A percentile compares a stretch with the other conserved stretches of the same genome.
phyloP scores from a whole-genome alignment of 257 asterid species.

The Lycium barbarum region DNA sequence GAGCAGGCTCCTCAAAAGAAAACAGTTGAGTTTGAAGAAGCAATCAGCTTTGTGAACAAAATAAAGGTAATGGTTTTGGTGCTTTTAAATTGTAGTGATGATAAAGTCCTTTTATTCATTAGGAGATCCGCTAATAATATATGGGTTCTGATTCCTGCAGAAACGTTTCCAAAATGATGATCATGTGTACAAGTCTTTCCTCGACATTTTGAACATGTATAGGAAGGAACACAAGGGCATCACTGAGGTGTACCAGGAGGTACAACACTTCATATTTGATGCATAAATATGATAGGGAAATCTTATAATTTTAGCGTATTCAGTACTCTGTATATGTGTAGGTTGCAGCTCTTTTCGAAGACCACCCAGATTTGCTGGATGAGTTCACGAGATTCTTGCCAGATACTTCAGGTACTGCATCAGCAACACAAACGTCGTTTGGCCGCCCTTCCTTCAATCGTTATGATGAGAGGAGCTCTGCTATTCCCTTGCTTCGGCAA shows the following conservation, averaged over 20 bases:
- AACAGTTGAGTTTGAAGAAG: slow-evolving; percentile 80
- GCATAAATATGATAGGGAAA: background rate
- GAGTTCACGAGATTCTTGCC: slow-evolving; percentile 81
- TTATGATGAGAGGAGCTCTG: slow-evolving; percentile 67
- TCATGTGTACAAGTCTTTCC: slow-evolving; percentile 69
- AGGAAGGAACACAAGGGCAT: slow-evolving; percentile 74
- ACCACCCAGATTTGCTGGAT: slow-evolving; percentile 75
- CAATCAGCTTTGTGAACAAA: slow-evolving; percentile 72
- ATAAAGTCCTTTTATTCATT: slow-evolving; percentile 29
- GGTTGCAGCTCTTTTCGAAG: slow-evolving; percentile 67
- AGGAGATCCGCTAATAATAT: slow-evolving; percentile 19
- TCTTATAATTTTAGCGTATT: background rate
- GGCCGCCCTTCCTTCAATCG: slow-evolving; percentile 56
- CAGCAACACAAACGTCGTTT: slow-evolving; percentile 53
- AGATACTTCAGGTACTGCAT: slow-evolving; percentile 62
- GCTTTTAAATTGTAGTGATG: slow-evolving; percentile 19
- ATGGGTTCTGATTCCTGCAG: slow-evolving; percentile 44
- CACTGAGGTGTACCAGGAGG: slow-evolving; percentile 72
- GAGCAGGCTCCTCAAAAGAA: slow-evolving; percentile 67
- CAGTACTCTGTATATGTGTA: slow-evolving; percentile 32
- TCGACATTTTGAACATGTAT: slow-evolving; percentile 75
- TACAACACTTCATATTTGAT: slow-evolving; percentile 28
- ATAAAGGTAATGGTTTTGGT: slow-evolving; percentile 56
- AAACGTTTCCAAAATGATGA: slow-evolving; percentile 71
- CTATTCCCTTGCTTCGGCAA: slow-evolving; percentile 56